Percentiles rank a stretch among this genome's conserved stretches.
Evolutionary conservation across 805 yeast species (phyloP).

Genomic region (Clavispora phyllophila): DNA sequence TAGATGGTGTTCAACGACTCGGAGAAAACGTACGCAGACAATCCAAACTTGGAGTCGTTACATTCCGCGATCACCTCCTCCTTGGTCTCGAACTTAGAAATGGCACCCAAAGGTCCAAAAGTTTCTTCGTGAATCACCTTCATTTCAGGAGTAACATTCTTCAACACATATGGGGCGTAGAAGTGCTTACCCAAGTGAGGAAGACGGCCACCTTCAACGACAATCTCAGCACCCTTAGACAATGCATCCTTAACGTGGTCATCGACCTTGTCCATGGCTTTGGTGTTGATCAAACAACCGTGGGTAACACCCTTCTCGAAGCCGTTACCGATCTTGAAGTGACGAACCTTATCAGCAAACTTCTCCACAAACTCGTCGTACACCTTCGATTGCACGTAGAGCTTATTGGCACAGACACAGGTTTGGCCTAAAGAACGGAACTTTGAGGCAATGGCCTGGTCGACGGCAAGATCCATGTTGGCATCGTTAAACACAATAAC

Average conservation of each 20-base stretch:
- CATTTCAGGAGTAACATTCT: conserved; percentile 47
- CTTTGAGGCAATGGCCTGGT: conserved; percentile 61
- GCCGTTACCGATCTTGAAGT: conserved; percentile 50
- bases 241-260: conserved; percentile 52
- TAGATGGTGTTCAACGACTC: conserved; percentile 46
- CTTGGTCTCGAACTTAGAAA: conserved; percentile 47
- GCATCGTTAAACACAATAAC: conserved; percentile 73
- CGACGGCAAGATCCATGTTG: conserved; percentile 58
- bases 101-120: conserved; percentile 61
- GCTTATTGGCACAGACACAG: conserved; percentile 74
- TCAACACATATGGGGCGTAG: conserved; percentile 51
- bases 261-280: conserved; percentile 49
- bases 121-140: conserved; percentile 53
- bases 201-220: conserved; percentile 49
- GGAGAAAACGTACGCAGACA: conserved; percentile 57
- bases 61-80: conserved; percentile 52
- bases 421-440: conserved; percentile 79
- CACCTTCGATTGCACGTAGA: conserved; percentile 59
- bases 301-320: conserved; percentile 48
- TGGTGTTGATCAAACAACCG: conserved; percentile 51
- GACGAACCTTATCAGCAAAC: conserved; percentile 42
- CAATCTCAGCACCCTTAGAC: conserved; percentile 47
- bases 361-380: conserved; percentile 55
- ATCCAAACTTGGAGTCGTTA: conserved; percentile 52
- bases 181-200: conserved; percentile 47